Evolutionary conservation across 345 rosid genomes (phyloP).

Genomic region (Gossypium stocksii): DNA sequence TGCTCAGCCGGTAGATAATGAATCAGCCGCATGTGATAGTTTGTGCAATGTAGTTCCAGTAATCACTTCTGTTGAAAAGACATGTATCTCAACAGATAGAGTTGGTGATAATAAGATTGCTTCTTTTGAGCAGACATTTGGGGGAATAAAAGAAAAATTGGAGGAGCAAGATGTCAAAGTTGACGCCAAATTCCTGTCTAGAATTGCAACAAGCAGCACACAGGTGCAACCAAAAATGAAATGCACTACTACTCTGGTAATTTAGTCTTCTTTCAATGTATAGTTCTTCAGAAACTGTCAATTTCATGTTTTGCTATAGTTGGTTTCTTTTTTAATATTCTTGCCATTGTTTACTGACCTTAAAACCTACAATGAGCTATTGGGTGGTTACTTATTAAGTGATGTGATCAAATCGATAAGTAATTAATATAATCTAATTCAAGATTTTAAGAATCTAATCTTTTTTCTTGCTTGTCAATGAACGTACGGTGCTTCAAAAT

Average conservation of each 20-base stretch:
- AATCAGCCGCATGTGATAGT: constrained; percentile 30
- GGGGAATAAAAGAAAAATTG: constrained; percentile 18
- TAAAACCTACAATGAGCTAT: neutral
- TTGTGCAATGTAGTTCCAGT: constrained; percentile 10
- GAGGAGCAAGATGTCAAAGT: constrained; percentile 22
- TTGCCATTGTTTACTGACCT: neutral
- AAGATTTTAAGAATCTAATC: neutral
- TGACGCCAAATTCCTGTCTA: constrained; percentile 23
- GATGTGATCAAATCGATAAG: neutral
- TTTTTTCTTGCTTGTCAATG: neutral
- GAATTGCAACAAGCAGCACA: constrained; percentile 9
- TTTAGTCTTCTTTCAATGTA: constrained; percentile 8
- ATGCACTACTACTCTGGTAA: constrained; percentile 29
- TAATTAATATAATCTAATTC: neutral
- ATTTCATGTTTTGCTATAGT: neutral
- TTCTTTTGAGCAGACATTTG: constrained; percentile 20
- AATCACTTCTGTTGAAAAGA: constrained; percentile 24
- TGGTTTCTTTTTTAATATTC: neutral
- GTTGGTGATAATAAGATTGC: constrained; percentile 30
- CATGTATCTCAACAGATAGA: constrained; percentile 21
- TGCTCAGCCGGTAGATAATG: constrained; percentile 31
- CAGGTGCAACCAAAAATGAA: constrained; percentile 32
- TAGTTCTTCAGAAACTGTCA: neutral
- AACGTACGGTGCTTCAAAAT: neutral
- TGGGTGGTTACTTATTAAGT: neutral